Conservation (phyloP, 495 filamentous ascomycete genomes). For the Patellaria atrata region DNA sequence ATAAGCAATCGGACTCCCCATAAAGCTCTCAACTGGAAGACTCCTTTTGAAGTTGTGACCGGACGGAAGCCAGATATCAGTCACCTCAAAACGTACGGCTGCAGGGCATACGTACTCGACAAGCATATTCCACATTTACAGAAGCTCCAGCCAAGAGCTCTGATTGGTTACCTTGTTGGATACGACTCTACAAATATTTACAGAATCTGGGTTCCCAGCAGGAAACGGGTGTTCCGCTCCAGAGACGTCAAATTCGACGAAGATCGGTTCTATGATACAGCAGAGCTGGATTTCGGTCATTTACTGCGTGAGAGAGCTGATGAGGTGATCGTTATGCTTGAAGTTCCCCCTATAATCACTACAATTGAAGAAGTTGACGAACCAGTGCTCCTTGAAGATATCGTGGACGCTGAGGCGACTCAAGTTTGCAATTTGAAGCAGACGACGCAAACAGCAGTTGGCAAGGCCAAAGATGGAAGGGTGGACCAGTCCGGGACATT, state of each 20-base stretch:
- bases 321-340: too few relatives aligned
- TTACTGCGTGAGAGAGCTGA: too few relatives aligned
- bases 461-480: too few relatives aligned
- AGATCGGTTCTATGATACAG: background rate
- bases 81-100: slow-evolving; percentile 4
- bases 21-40: slow-evolving; percentile 8
- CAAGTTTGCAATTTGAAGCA: too few relatives aligned
- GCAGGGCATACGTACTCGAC: slow-evolving; percentile 5
- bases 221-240: slow-evolving; percentile 3
- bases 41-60: slow-evolving; percentile 5
- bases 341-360: too few relatives aligned
- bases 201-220: slow-evolving; percentile 7
- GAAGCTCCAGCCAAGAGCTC: slow-evolving; percentile 6
- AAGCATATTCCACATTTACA: background rate
- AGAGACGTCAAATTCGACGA: slow-evolving; percentile 9
- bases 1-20: slow-evolving; percentile 13
- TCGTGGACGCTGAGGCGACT: too few relatives aligned
- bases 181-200: slow-evolving; percentile 13
- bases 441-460: too few relatives aligned
- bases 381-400: too few relatives aligned
- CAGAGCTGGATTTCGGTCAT: too few relatives aligned
- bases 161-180: slow-evolving; percentile 12
- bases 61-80: slow-evolving; percentile 2
- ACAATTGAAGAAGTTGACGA: too few relatives aligned
- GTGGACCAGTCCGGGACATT: too few relatives aligned